Base-by-base conservation (phyloP, 23 red algal genomes). In the Porphyridium purpureum region DNA sequence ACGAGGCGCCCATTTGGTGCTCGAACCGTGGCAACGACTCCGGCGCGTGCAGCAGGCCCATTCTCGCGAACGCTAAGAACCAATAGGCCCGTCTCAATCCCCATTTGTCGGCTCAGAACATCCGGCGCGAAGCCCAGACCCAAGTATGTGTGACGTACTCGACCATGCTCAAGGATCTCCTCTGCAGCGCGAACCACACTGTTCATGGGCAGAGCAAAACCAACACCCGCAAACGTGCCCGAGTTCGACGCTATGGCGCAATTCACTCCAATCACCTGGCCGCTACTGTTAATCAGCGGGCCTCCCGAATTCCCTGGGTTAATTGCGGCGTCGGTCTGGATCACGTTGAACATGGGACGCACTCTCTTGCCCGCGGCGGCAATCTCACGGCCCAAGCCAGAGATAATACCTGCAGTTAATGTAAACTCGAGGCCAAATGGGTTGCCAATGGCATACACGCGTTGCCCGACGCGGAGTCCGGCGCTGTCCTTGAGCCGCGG, bases 281-380 rank as follows among this genome's bases (percentile, higher is more conserved):
- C 62, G 7, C 46, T 21, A 2, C 46, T 32, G 22, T 70, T 42
- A 6, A 69, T 11, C 17, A 67, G 54, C n/a, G 62, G 40, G 34
- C 64, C 72, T 29, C 64, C 64, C 27, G 62, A 70, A 61, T 70
- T 67, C 2, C 64, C 62, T 6, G 64, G 32, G 31, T 78, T 70
- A 24, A 67, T 25, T 2, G 62, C 36, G 5, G 64, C 62, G 54
- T 69, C 72, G 4, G 62, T 78, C 31, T 78, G 60, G 24, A 69
- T 25, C 15, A 69, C 30, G 21, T 46, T 57, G 15, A 60, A 78
- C 52, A 78, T 70, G 20, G 72, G 64, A 7, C 51, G 38, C n/a
- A n/a, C n/a, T n/a, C n/a, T n/a, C n/a, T n/a, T n/a, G 11, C 38
- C 38, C 11, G 38, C 38, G 17, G 59, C 23, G 24, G 59, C 7